phyloP scores from a whole-genome alignment of 2,329 filamentous ascomycete species.

The Tolypocladium amazonense region DNA sequence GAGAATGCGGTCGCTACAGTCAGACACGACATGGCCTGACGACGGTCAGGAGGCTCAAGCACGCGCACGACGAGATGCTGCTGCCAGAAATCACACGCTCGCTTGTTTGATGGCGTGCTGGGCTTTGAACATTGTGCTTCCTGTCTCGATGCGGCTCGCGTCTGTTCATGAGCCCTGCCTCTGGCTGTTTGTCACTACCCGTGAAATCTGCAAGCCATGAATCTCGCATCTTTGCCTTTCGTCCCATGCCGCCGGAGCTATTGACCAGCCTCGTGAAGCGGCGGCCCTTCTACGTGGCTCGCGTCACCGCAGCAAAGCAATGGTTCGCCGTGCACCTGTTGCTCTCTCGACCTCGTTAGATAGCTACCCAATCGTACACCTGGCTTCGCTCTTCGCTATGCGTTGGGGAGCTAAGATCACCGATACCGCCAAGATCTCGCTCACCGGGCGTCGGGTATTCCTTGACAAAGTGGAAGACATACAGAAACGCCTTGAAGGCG shows the following conservation, averaged over 20 bases:
- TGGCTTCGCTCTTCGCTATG: conserved; percentile 1
- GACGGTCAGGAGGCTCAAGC: neutral
- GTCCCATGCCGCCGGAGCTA: neutral
- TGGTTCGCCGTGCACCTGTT: too few relatives aligned
- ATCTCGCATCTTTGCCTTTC: neutral
- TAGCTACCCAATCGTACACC: neutral
- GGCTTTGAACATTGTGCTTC: neutral
- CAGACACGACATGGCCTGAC: neutral
- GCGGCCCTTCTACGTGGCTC: neutral
- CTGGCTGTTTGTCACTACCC: neutral
- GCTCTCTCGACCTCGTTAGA: too few relatives aligned
- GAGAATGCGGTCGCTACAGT: neutral
- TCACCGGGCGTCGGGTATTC: conserved; percentile 5
- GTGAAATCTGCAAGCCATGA: neutral
- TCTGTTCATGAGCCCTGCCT: neutral
- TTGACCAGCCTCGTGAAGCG: neutral
- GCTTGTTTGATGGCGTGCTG: neutral
- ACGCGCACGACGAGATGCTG: neutral
- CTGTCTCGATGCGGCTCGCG: neutral
- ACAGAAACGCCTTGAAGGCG: neutral
- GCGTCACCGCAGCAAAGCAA: neutral
- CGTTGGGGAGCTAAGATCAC: conserved; percentile 1
- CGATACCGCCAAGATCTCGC: conserved; percentile 8
- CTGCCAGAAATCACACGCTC: neutral
- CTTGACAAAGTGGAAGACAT: conserved; percentile 1